phyloP scores from a whole-genome alignment of 2,329 filamentous ascomycete species.

The Acrodontium crateriforme region DNA sequence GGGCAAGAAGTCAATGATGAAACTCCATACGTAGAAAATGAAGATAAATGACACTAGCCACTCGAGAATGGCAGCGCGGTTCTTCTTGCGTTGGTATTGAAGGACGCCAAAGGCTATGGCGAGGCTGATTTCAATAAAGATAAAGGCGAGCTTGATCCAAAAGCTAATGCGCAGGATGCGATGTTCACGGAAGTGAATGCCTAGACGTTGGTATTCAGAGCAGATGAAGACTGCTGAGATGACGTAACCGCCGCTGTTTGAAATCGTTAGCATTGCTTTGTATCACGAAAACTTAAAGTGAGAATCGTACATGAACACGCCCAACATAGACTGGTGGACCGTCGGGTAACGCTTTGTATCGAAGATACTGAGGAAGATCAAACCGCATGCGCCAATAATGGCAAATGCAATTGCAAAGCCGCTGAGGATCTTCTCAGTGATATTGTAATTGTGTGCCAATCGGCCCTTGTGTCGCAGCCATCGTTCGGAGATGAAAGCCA shows the following conservation, averaged over 20 bases:
- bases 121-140: conserved; percentile 63
- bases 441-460: conserved; percentile 58
- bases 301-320: conserved; percentile 54
- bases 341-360: conserved; percentile 57
- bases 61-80: conserved; percentile 66
- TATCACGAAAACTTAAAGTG: background rate
- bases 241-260: conserved; percentile 52
- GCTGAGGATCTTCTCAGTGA: conserved; percentile 48
- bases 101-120: conserved; percentile 55
- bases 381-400: conserved; percentile 59
- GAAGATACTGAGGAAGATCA: conserved; percentile 76
- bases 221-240: conserved; percentile 79
- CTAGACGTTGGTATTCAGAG: conserved; percentile 76
- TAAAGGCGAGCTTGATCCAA: conserved; percentile 75
- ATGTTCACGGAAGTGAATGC: conserved; percentile 64
- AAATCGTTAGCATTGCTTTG: conserved; percentile 3
- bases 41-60: conserved; percentile 71
- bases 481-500: conserved; percentile 67
- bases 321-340: conserved; percentile 63
- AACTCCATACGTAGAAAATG: conserved; percentile 68
- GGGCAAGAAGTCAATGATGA: conserved; percentile 75
- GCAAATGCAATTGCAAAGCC: conserved; percentile 52
- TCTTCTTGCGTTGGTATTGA: conserved; percentile 26
- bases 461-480: conserved; percentile 73
- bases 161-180: conserved; percentile 64